phyloP scores from a whole-genome alignment of 441 rosid genomes.

The Rhodomyrtus psidioides region DNA sequence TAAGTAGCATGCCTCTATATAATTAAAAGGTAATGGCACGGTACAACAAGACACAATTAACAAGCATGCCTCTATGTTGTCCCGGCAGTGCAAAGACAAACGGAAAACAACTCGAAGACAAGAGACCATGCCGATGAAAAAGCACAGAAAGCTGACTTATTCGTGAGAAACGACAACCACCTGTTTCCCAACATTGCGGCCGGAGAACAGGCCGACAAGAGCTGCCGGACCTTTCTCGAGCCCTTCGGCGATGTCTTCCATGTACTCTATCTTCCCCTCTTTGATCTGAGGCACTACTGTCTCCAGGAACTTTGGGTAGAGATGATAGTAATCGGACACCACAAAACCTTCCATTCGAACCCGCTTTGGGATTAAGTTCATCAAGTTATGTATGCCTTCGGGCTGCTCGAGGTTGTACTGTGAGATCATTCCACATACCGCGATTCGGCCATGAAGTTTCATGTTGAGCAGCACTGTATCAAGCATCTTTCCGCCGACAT shows the following conservation, averaged over 20 bases:
- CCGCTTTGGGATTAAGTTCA: slow-evolving; percentile 13
- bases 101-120: not conserved
- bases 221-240: slow-evolving; percentile 24
- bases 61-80: too few species aligned
- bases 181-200: slow-evolving; percentile 29
- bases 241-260: slow-evolving; percentile 25
- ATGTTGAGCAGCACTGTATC: slow-evolving; percentile 41
- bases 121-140: not conserved
- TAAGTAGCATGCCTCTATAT: too few species aligned
- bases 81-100: not conserved
- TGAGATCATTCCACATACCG: slow-evolving; percentile 57
- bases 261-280: slow-evolving; percentile 16
- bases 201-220: slow-evolving; percentile 21
- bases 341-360: slow-evolving; percentile 35
- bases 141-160: not conserved
- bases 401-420: slow-evolving; percentile 40
- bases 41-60: too few species aligned
- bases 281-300: slow-evolving; percentile 14
- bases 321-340: slow-evolving; percentile 19
- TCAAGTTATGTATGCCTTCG: slow-evolving; percentile 28
- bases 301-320: slow-evolving; percentile 20
- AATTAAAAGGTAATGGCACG: too few species aligned
- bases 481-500: slow-evolving; percentile 44
- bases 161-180: slow-evolving; percentile 14
- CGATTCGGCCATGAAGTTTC: slow-evolving; percentile 32